These are phyloP conservation scores for Ceratobasidium sp. DNA, from an alignment of 1,284 basidiomycete species.

Conservation along the genomic window DNA sequence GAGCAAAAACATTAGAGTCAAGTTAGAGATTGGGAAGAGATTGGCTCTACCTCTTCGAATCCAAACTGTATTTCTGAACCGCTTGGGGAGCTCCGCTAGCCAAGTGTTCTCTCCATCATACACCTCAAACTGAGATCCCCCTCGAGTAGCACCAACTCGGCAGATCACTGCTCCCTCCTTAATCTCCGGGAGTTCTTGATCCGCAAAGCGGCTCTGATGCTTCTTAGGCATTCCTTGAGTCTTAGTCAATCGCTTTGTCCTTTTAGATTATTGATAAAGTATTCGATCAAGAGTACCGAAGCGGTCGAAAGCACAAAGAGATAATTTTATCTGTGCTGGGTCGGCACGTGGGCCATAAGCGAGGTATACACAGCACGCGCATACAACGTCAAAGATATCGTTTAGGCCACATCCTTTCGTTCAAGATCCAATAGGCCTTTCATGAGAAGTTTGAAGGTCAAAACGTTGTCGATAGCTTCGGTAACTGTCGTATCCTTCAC, in stretches of 20 bases:
- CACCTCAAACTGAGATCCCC: slow-evolving; percentile 32
- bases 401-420: slow-evolving; percentile 19
- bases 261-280: background rate
- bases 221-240: slow-evolving; percentile 12
- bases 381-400: background rate
- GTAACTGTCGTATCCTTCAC: slow-evolving; percentile 32
- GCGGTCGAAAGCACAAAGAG: background rate
- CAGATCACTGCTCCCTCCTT: slow-evolving; percentile 17
- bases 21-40: background rate
- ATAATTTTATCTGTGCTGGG: background rate
- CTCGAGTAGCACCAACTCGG: slow-evolving; percentile 27
- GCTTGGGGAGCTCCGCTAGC: slow-evolving; percentile 32
- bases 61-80: slow-evolving; percentile 28
- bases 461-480: slow-evolving; percentile 28
- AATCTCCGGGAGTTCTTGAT: slow-evolving; percentile 18
- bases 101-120: slow-evolving; percentile 11
- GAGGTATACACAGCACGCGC: background rate
- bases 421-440: slow-evolving; percentile 31
- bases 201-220: slow-evolving; percentile 6
- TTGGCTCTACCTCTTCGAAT: slow-evolving; percentile 9
- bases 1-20: background rate
- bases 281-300: background rate
- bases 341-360: slow-evolving; percentile 22
- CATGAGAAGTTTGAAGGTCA: slow-evolving; percentile 25
- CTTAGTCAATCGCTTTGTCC: background rate